phyloP scores from a whole-genome alignment of 176 grass and related monocot species.

The Neostapfia colusana region DNA sequence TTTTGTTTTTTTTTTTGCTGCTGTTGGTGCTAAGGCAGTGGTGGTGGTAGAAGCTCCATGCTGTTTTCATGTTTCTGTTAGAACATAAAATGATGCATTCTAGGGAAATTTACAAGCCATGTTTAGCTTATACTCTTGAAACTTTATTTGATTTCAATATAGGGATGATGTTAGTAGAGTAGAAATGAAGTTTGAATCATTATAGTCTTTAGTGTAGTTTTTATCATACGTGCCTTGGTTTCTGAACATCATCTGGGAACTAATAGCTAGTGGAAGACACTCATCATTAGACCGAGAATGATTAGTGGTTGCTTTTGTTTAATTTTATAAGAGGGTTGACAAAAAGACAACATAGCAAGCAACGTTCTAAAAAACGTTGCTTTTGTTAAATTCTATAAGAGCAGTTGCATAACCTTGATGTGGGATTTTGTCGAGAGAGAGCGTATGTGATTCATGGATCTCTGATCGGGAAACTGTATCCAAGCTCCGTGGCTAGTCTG shows the following conservation, averaged over 20 bases:
- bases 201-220: not conserved
- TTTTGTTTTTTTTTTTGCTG: too few species aligned
- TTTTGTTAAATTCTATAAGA: too few species aligned
- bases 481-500: too few species aligned
- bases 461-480: too few species aligned
- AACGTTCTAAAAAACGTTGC: too few species aligned
- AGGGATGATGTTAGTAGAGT: conserved; percentile 23
- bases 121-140: too few species aligned
- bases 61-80: not conserved
- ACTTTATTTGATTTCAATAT: conserved; percentile 22
- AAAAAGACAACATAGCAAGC: conserved; percentile 52
- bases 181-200: conserved; percentile 37
- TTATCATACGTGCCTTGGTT: conserved; percentile 40
- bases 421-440: too few species aligned
- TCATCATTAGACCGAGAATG: conserved; percentile 49
- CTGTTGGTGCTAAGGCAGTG: not conserved
- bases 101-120: not conserved
- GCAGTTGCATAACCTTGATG: too few species aligned
- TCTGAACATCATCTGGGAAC: conserved; percentile 41
- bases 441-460: too few species aligned
- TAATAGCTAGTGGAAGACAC: conserved; percentile 63
- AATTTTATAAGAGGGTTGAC: conserved; percentile 41
- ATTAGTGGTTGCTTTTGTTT: conserved; percentile 47
- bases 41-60: not conserved
- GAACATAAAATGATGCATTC: not conserved